Percentiles rank a stretch among this genome's conserved stretches.
Evolutionary conservation across 1,139 yeast genomes (phyloP).

Genomic region (Suzukiozyma palmioleophila): DNA sequence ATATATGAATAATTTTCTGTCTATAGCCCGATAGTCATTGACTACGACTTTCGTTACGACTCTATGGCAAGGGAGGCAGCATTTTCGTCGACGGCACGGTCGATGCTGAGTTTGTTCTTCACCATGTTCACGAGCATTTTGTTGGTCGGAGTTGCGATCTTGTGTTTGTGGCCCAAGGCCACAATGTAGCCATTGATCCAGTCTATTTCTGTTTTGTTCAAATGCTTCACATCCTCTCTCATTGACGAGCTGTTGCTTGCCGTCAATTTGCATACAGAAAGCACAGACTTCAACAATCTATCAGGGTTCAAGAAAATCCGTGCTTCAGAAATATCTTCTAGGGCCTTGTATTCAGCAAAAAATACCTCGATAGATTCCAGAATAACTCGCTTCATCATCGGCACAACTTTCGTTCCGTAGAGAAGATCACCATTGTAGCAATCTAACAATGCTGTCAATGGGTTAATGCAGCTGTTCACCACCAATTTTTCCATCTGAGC

Average conservation of each 20-base stretch:
- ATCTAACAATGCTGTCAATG: slow-evolving; percentile 64
- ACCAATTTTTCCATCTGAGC: slow-evolving; percentile 74
- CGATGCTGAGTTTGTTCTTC: slow-evolving; percentile 35
- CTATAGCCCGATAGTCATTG: too few relatives aligned
- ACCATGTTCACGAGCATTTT: slow-evolving; percentile 45
- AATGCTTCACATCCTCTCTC: slow-evolving; percentile 71
- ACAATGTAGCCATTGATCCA: slow-evolving; percentile 74
- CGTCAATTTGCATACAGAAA: slow-evolving; percentile 42
- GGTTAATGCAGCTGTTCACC: slow-evolving; percentile 71
- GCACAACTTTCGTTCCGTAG: slow-evolving; percentile 25
- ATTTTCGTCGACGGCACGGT: slow-evolving; percentile 24
- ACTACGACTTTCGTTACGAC: too few relatives aligned
- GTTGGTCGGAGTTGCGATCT: slow-evolving; percentile 44
- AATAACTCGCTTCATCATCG: slow-evolving; percentile 36
- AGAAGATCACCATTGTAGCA: slow-evolving; percentile 70
- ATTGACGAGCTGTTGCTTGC: slow-evolving; percentile 74
- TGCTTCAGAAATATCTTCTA: slow-evolving; percentile 31
- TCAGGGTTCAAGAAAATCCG: slow-evolving; percentile 34
- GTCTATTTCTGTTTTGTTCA: slow-evolving; percentile 69
- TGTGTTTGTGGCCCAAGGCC: slow-evolving; percentile 42
- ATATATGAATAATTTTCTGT: too few relatives aligned
- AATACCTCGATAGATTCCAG: slow-evolving; percentile 44
- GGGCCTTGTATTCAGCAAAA: slow-evolving; percentile 29
- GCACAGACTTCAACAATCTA: slow-evolving; percentile 43
- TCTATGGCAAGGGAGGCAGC: slow-evolving; percentile 8